phyloP scores from a whole-genome alignment of 306 rosid genomes.

The Canavalia ensiformis region DNA sequence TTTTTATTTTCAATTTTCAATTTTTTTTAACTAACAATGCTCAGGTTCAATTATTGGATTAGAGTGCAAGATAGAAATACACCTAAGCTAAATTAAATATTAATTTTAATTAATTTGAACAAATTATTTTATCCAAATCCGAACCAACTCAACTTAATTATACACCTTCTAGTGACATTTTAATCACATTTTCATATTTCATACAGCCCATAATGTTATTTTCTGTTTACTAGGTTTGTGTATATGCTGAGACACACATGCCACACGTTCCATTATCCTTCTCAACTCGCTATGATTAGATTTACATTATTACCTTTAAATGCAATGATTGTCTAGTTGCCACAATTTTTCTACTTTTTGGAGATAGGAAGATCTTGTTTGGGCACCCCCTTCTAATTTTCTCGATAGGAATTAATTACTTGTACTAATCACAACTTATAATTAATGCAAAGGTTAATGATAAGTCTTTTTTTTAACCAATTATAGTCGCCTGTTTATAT shows the following conservation, averaged over 20 bases:
- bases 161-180: background rate
- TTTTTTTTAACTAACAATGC: no score
- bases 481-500: no score
- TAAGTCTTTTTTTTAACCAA: background rate
- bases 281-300: constrained; percentile 33
- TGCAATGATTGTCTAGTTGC: constrained; percentile 35
- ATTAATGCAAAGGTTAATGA: constrained; percentile 18
- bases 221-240: background rate
- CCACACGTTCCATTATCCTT: background rate
- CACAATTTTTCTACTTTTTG: background rate
- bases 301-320: constrained; percentile 33
- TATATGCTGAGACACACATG: background rate
- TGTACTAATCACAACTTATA: constrained; percentile 6
- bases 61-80: no score
- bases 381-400: background rate
- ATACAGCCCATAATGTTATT: background rate
- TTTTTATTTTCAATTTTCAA: no score
- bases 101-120: no score
- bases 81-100: no score
- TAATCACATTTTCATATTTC: constrained; percentile 16
- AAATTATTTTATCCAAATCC: no score
- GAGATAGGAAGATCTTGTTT: background rate
- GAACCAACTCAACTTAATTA: background rate
- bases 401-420: constrained; percentile 8
- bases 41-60: no score